Percentiles rank a stretch among this genome's conserved stretches.
Evolutionary conservation across 441 rosid genomes (phyloP).

Genomic region (Corymbia citriodora): DNA sequence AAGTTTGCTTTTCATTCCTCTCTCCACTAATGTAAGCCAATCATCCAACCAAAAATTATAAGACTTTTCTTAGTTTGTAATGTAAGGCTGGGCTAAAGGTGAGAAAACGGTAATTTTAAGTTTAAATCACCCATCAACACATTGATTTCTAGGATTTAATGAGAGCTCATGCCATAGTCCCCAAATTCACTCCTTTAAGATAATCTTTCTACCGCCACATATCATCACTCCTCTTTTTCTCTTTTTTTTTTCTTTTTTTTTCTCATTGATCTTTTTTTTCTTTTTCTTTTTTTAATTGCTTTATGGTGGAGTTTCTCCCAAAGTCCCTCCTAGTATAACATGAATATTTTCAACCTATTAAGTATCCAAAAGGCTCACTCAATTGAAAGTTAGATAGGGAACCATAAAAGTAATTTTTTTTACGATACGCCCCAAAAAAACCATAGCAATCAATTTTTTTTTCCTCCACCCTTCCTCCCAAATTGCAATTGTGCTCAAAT

Average conservation of each 20-base stretch:
- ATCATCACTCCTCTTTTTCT: too few relatives aligned
- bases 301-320: neutral
- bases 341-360: too few relatives aligned
- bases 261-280: too few relatives aligned
- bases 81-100: neutral
- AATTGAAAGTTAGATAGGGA: neutral
- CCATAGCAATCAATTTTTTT: neutral
- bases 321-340: neutral
- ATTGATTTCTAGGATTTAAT: neutral
- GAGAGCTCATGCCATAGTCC: neutral
- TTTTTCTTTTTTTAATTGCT: neutral
- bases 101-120: neutral
- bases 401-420: neutral
- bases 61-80: accelerated
- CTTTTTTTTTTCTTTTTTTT: neutral
- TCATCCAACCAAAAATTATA: neutral
- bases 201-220: neutral
- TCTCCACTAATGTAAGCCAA: neutral
- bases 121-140: neutral
- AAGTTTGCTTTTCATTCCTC: too few relatives aligned
- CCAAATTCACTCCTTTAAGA: too few relatives aligned
- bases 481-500: neutral
- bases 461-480: neutral
- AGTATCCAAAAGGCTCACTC: neutral
- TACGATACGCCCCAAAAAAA: neutral